Base-by-base conservation (phyloP, 2,329 filamentous ascomycete species). In the Bipolaris zeicola region DNA sequence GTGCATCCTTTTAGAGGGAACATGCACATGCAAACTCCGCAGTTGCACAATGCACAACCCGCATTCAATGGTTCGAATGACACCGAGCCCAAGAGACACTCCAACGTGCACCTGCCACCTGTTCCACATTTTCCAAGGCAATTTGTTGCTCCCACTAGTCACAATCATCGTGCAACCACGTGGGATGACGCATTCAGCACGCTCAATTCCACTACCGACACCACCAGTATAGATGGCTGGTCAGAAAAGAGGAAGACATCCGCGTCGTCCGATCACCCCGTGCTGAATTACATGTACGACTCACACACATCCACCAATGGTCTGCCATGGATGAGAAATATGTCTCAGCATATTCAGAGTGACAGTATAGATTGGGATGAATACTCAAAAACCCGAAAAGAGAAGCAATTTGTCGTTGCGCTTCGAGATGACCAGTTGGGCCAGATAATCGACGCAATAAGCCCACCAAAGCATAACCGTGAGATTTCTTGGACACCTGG, bases 401-500 rank as follows among this genome's bases (percentile, higher is more conserved):
- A 60, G 7, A 62, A 57, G 39, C 65, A 68, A 13, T 52, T 72
- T 2, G 50, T 67, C 36, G 62, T 69, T 38, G 62, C 64, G 10
- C 47, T 71, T 37, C 54, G 62, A 37, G 69, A 73, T 5, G 69
- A 74, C 26, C 72, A 73, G 37, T 55, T 72, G 18, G 70, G 66
- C 3, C 63, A 68, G 26, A 56, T 71, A 1, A 64, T 69, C 10
- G 59, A 71, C 31, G 67, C 60, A 1, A 62, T 67, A 20, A 71
- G 67, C 44, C 68, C 67, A 16, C 61, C 67, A 3, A 69, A 67
- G 52, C 96, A 95, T 0, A 90, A 91, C 48, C 91, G 85, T 28
- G 47, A 58, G 31, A 20, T 50, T 34, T 24, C 41, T 7, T 42
- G 44, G 6, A 50, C 47, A 8, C 44, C 51, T 2, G 28, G 22